These are phyloP conservation scores for Penicillium verrucosum DNA, from an alignment of 2,329 filamentous ascomycete genomes.

Conservation along the genomic window DNA sequence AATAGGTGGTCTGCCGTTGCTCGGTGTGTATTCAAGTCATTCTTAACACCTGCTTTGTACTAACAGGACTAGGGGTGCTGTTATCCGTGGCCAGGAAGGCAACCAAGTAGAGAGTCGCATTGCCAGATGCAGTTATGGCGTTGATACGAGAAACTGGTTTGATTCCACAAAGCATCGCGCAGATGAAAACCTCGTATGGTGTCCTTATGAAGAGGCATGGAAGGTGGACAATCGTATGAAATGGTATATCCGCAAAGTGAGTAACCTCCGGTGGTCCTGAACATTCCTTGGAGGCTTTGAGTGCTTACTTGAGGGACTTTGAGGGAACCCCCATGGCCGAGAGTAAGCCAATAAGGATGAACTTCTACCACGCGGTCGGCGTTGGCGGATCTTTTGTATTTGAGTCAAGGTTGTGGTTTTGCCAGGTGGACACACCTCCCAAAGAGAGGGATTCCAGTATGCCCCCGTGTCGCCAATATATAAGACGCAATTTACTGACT, in stretches of 20 bases:
- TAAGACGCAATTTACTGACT: neutral
- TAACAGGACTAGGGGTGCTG: constrained; percentile 20
- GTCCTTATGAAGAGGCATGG: constrained; percentile 10
- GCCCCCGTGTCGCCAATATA: neutral
- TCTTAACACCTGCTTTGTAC: no score
- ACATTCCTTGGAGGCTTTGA: neutral
- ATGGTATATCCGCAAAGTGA: constrained; percentile 28
- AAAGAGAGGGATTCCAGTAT: neutral
- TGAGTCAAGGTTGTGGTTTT: constrained; percentile 6
- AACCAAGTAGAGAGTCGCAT: constrained; percentile 23
- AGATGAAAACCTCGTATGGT: neutral
- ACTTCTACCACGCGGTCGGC: neutral
- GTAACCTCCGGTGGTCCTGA: neutral
- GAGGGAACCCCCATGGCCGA: constrained; percentile 20
- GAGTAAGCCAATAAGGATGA: constrained; percentile 13
- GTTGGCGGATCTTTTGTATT: neutral
- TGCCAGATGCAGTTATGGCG: constrained; percentile 22
- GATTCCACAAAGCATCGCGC: neutral
- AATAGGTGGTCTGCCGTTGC: constrained; percentile 28
- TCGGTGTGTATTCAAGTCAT: constrained; percentile 11
- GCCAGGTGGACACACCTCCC: neutral
- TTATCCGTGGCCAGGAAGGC: constrained; percentile 23
- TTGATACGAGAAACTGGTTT: rapidly evolving
- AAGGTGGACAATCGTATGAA: neutral
- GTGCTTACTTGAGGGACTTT: neutral